Evolutionary conservation across 176 grass and related monocot species (phyloP).

Genomic region (Puya raimondii): DNA sequence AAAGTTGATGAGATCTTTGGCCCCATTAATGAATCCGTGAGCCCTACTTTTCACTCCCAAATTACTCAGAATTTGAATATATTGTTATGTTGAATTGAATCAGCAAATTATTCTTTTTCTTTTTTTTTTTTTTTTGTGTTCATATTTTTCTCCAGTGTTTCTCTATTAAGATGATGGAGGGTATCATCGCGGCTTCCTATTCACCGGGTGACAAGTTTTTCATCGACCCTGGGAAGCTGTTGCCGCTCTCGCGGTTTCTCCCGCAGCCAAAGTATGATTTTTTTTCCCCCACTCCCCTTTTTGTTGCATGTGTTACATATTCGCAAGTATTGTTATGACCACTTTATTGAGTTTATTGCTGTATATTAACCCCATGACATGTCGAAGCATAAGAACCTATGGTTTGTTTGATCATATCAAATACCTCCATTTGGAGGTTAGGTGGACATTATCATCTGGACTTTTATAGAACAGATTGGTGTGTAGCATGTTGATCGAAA

Average conservation of each 20-base stretch:
- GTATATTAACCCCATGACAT: too few species aligned
- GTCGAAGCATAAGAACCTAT: too few species aligned
- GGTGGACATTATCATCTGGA: too few species aligned
- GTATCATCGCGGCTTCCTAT: slow-evolving; percentile 76
- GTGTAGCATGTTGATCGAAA: too few species aligned
- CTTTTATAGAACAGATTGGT: too few species aligned
- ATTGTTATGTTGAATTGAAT: neutral
- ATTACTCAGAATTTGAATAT: too few species aligned
- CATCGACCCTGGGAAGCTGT: slow-evolving; percentile 77
- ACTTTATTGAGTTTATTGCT: neutral
- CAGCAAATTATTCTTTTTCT: neutral
- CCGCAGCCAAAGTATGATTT: slow-evolving; percentile 73
- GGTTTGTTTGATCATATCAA: too few species aligned
- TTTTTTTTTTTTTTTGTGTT: neutral
- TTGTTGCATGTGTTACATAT: neutral
- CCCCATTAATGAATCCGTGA: slow-evolving; percentile 96
- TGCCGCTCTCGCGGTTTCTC: slow-evolving; percentile 85
- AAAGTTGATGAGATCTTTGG: slow-evolving; percentile 99
- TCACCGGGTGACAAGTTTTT: slow-evolving; percentile 73
- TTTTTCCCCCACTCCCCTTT: neutral
- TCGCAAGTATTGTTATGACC: neutral
- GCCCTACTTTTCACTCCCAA: neutral
- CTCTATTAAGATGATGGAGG: slow-evolving; percentile 91
- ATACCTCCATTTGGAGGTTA: too few species aligned
- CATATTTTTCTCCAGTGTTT: slow-evolving; percentile 37